phyloP scores from a whole-genome alignment of 805 yeast species.

The Metschnikowia baotianmanensis region DNA sequence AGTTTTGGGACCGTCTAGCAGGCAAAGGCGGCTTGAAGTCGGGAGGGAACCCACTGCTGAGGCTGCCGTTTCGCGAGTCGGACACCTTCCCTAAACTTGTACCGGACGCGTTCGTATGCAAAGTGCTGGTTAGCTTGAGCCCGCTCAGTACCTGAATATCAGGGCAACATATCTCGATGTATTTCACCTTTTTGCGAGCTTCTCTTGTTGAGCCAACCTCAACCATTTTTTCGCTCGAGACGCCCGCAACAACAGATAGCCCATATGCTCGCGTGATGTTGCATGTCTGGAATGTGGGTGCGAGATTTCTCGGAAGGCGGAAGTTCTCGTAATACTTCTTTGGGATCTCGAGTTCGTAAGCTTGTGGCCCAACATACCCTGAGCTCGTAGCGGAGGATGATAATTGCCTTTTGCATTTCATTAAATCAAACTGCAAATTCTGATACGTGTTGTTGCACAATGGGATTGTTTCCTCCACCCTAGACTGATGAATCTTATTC shows the following conservation, averaged over 20 bases:
- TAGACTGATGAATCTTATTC: conserved; percentile 27
- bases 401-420: conserved; percentile 28
- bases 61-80: conserved; percentile 9
- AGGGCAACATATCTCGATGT: conserved; percentile 31
- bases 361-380: conserved; percentile 9
- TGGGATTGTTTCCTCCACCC: conserved; percentile 23
- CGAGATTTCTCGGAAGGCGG: conserved; percentile 44
- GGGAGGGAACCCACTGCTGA: conserved; percentile 36
- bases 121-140: conserved; percentile 15
- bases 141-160: conserved; percentile 38
- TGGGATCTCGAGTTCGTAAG: conserved; percentile 48
- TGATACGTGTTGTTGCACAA: conserved; percentile 34
- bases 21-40: conserved; percentile 54
- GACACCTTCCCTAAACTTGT: conserved; percentile 17
- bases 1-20: conserved; percentile 1
- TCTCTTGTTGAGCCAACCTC: conserved; percentile 20
- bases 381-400: conserved; percentile 23
- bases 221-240: conserved; percentile 21
- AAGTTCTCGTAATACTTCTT: conserved; percentile 37
- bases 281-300: conserved; percentile 58
- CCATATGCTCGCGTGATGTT: conserved; percentile 49
- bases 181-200: conserved; percentile 21
- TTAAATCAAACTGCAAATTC: conserved; percentile 40
- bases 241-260: conserved; percentile 32
- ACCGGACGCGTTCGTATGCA: conserved; percentile 27